These are phyloP conservation scores for Fusarium sp. DNA, from an alignment of 2,329 filamentous ascomycete species.

Conservation along the genomic window DNA sequence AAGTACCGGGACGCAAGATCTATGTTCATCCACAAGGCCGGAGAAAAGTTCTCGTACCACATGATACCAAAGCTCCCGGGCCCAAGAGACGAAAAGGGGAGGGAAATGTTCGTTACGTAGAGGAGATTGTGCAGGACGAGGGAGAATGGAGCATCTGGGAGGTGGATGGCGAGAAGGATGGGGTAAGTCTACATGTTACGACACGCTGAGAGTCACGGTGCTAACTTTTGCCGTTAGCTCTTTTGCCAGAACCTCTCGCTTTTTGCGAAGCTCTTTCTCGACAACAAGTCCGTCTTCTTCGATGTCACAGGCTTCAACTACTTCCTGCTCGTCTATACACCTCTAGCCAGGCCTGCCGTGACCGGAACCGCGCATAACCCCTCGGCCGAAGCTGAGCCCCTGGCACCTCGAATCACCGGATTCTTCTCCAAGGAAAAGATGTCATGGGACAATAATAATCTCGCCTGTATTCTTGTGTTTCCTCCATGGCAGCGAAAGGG, in stretches of 20 bases:
- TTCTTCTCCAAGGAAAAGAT: constrained; percentile 99
- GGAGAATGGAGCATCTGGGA: constrained; percentile 91
- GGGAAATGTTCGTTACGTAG: constrained; percentile 56
- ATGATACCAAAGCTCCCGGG: constrained; percentile 52
- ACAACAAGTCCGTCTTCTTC: constrained; percentile 99
- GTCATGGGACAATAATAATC: constrained; percentile 98
- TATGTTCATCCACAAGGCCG: constrained; percentile 74
- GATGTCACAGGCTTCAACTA: constrained; percentile 96
- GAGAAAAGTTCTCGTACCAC: constrained; percentile 58
- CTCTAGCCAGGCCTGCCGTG: constrained; percentile 50
- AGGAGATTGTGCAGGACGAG: constrained; percentile 68
- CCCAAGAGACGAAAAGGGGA: constrained; percentile 58
- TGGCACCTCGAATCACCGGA: constrained; percentile 75
- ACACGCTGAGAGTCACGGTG: background rate
- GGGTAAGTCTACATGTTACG: constrained; percentile 62
- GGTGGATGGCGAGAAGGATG: constrained; percentile 89
- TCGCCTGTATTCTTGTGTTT: constrained; percentile 96
- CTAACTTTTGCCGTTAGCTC: constrained; percentile 63
- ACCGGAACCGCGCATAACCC: constrained; percentile 17
- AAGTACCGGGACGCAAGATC: constrained; percentile 78
- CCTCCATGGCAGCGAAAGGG: constrained; percentile 95
- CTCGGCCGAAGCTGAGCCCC: constrained; percentile 51
- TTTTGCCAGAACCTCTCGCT: constrained; percentile 97
- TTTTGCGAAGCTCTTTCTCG: constrained; percentile 96
- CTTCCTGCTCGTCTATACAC: constrained; percentile 87